phyloP scores from a whole-genome alignment of 495 filamentous ascomycete genomes.

The Penicillium mononematosum region DNA sequence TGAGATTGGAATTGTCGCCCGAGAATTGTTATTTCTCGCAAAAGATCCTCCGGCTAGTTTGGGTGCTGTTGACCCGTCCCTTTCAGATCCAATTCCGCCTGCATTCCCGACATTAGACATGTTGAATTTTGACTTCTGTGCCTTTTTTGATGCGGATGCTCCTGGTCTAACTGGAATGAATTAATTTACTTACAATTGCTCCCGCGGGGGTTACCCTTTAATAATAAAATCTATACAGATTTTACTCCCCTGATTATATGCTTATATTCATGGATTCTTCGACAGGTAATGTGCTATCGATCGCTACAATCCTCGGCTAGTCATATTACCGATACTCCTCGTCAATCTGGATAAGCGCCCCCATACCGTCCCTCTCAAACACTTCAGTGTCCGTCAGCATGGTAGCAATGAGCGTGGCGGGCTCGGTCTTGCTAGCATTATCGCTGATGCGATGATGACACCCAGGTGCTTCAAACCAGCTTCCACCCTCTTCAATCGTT shows the following conservation, averaged over 20 bases:
- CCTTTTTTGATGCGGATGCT: slow-evolving; percentile 7
- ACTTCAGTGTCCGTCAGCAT: slow-evolving; percentile 36
- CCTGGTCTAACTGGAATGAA: background rate
- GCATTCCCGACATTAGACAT: background rate
- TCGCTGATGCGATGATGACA: slow-evolving; percentile 45
- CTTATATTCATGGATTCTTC: background rate
- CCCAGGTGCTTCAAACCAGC: slow-evolving; percentile 44
- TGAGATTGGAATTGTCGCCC: slow-evolving; percentile 22
- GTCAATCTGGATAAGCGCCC: slow-evolving; percentile 32
- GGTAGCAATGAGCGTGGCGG: slow-evolving; percentile 30
- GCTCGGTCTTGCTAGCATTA: slow-evolving; percentile 37
- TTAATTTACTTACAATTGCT: background rate
- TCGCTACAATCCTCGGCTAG: background rate
- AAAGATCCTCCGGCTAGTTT: background rate
- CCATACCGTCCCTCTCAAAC: slow-evolving; percentile 31
- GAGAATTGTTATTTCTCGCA: slow-evolving; percentile 20
- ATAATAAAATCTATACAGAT: background rate
- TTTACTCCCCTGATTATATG: background rate
- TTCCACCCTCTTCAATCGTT: slow-evolving; percentile 25
- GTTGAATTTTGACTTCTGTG: slow-evolving; percentile 18
- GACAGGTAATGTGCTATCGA: too few relatives aligned
- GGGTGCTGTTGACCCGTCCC: background rate
- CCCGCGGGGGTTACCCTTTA: background rate
- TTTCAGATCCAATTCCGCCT: background rate
- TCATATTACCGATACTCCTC: slow-evolving; percentile 23